Conservation (phyloP, 2,329 filamentous ascomycete species). For the Pleoardoris graminearum region DNA sequence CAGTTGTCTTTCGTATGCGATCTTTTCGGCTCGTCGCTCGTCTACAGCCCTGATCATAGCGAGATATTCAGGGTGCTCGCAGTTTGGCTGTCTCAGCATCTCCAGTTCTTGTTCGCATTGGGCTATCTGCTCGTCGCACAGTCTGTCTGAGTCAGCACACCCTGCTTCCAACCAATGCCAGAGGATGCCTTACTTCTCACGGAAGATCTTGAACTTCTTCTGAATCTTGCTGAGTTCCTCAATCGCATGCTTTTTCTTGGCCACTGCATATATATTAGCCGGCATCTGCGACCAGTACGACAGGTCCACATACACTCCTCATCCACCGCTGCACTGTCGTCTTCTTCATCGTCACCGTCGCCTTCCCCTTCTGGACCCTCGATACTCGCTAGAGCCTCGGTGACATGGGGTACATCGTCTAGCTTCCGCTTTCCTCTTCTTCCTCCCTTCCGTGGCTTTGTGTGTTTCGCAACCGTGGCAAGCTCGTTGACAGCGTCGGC, state of each 20-base stretch:
- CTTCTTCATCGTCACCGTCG: constrained; percentile 54
- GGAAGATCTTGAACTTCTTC: constrained; percentile 82
- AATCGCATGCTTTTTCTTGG: constrained; percentile 77
- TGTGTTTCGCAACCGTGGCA: constrained; percentile 41
- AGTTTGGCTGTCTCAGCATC: constrained; percentile 60
- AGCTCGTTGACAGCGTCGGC: constrained; percentile 38
- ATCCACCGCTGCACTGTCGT: constrained; percentile 40
- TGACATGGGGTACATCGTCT: constrained; percentile 36
- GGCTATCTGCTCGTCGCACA: constrained; percentile 86
- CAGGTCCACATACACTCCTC: constrained; percentile 38
- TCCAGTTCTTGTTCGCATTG: constrained; percentile 72
- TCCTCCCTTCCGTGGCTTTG: constrained; percentile 44
- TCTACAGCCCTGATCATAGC: constrained; percentile 88
- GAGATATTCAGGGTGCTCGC: constrained; percentile 85
- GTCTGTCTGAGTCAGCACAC: constrained; percentile 54
- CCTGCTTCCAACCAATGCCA: constrained; percentile 6
- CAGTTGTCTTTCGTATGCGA: constrained; percentile 74
- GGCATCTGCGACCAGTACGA: background rate
- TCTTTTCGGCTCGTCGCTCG: constrained; percentile 77
- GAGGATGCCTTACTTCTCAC: constrained; percentile 67
- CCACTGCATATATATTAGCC: constrained; percentile 55
- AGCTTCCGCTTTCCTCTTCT: constrained; percentile 58
- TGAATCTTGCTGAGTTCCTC: constrained; percentile 81
- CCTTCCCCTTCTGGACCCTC: constrained; percentile 63
- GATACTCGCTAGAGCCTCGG: constrained; percentile 58